These are phyloP conservation scores for Wallacemonas sp. DNA, from an alignment of 208 protist species.

Conservation along the genomic window DNA sequence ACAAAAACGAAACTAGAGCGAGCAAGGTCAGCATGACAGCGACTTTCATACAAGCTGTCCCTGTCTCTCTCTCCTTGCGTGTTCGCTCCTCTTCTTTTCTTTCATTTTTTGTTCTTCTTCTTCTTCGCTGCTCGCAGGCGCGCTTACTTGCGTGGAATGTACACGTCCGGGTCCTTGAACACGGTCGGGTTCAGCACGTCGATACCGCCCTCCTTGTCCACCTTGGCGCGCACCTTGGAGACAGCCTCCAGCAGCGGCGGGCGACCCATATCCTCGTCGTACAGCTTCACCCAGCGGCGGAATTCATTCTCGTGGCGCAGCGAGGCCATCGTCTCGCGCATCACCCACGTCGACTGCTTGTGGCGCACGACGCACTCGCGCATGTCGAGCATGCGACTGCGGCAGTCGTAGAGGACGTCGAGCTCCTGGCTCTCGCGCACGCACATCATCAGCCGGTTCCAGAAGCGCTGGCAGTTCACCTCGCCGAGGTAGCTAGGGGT, in stretches of 20 bases:
- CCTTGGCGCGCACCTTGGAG: constrained; percentile 41
- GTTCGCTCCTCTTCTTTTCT: constrained; percentile 13
- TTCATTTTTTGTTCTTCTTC: constrained; percentile 14
- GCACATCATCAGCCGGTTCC: constrained; percentile 79
- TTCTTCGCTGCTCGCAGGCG: too few species aligned
- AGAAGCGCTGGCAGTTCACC: constrained; percentile 83
- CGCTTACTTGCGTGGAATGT: constrained; percentile 42
- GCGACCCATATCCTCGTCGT: constrained; percentile 81
- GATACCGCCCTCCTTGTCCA: constrained; percentile 76
- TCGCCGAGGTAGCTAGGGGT: constrained; percentile 68
- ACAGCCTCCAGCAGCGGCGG: constrained; percentile 84
- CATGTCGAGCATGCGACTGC: constrained; percentile 81
- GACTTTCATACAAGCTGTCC: background rate
- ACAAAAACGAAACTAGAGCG: background rate
- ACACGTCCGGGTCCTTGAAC: constrained; percentile 87
- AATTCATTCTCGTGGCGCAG: constrained; percentile 69
- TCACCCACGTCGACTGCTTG: constrained; percentile 85
- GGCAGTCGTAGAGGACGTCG: constrained; percentile 88
- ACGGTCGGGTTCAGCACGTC: constrained; percentile 78
- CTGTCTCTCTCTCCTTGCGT: background rate
- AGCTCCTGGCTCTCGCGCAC: constrained; percentile 84
- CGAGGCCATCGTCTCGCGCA: constrained; percentile 85
- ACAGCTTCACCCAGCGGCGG: constrained; percentile 66
- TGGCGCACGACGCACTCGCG: constrained; percentile 77
- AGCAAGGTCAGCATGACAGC: background rate